Conservation (phyloP, 768 basidiomycete species). For the Gloeostereum incarnatum region DNA sequence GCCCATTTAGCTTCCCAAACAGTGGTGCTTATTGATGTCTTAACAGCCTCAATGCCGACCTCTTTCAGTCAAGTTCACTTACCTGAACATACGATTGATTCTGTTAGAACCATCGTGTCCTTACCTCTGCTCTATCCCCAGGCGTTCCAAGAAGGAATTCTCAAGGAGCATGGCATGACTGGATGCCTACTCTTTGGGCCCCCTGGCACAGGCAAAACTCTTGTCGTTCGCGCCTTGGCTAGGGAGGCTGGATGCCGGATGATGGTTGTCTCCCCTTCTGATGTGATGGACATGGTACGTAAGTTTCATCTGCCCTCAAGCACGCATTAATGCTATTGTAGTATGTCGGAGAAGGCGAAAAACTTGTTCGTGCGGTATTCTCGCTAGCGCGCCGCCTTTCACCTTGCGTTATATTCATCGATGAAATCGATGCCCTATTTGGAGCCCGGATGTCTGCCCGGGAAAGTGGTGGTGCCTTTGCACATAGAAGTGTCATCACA, state of each 20-base stretch:
- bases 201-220: slow-evolving; percentile 83
- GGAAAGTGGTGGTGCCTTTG: slow-evolving; percentile 70
- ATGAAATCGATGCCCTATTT: slow-evolving; percentile 91
- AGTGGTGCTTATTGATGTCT: slow-evolving; percentile 7
- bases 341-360: slow-evolving; percentile 89
- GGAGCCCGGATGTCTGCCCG: slow-evolving; percentile 73
- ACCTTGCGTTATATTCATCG: slow-evolving; percentile 90
- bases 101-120: slow-evolving; percentile 85
- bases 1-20: slow-evolving; percentile 11
- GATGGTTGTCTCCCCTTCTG: slow-evolving; percentile 84
- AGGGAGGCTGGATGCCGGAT: slow-evolving; percentile 92
- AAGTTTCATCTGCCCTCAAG: slow-evolving; percentile 2
- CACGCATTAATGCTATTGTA: slow-evolving; percentile 14
- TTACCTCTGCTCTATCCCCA: slow-evolving; percentile 79
- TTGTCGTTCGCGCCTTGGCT: slow-evolving; percentile 83
- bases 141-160: slow-evolving; percentile 82
- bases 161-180: slow-evolving; percentile 87
- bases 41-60: slow-evolving; percentile 62
- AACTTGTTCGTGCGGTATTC: slow-evolving; percentile 85
- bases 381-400: slow-evolving; percentile 76
- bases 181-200: slow-evolving; percentile 91
- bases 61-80: slow-evolving; percentile 86
- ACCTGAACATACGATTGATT: slow-evolving; percentile 82
- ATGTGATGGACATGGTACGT: slow-evolving; percentile 92
- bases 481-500: slow-evolving; percentile 82